These are phyloP conservation scores for Rosa chinensis DNA, from an alignment of 306 rosid species.

Conservation along the genomic window DNA sequence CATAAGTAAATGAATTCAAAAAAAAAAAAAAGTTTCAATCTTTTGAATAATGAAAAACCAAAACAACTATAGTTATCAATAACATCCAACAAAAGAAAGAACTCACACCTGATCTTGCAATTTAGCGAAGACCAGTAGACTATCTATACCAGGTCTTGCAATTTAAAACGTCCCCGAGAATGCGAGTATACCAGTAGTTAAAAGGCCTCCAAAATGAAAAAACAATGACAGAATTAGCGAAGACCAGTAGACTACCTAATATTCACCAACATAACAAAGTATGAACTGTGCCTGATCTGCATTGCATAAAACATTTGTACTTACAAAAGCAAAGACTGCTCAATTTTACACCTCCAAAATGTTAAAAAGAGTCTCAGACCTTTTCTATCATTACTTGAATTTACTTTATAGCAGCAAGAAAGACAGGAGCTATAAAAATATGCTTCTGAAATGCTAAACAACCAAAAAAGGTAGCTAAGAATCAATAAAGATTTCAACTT, in stretches of 20 bases:
- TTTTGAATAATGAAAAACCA: no score
- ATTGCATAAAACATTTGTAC: not conserved
- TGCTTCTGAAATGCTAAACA: not conserved
- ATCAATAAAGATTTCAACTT: not conserved
- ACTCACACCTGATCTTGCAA: no score
- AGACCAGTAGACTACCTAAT: not conserved
- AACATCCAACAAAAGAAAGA: no score
- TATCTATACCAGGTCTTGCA: no score
- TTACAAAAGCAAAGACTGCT: not conserved
- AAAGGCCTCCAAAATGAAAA: conserved; percentile 83
- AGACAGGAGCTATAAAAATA: not conserved
- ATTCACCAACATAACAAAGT: not conserved
- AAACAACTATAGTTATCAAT: no score
- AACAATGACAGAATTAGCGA: not conserved
- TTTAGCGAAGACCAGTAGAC: no score
- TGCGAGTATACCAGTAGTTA: conserved; percentile 76
- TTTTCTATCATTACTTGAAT: not conserved
- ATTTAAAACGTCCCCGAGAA: conserved; percentile 74
- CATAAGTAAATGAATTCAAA: no score
- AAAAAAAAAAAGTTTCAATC: no score
- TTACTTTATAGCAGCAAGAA: not conserved
- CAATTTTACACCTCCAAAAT: not conserved
- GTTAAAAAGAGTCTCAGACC: no score
- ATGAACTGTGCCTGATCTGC: not conserved
- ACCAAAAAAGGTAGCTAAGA: not conserved